Percentiles rank a stretch among this genome's conserved stretches.
These are phyloP conservation scores for Phytophthora aleatoria DNA, from an alignment of 352 stramenopile species.

Conservation along the genomic window DNA sequence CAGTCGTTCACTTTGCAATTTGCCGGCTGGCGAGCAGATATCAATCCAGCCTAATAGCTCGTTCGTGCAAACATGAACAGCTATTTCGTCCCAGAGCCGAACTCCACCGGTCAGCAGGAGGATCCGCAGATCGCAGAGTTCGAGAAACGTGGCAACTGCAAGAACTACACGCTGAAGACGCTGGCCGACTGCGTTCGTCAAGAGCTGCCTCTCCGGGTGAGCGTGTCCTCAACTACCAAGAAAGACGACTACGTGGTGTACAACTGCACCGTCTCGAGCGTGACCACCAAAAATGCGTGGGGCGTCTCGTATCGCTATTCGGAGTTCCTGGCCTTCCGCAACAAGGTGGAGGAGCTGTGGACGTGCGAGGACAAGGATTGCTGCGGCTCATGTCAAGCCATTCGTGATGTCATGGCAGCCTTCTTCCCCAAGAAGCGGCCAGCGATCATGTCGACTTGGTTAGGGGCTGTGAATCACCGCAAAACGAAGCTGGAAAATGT, in stretches of 20 bases:
- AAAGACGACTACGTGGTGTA: constrained; percentile 62
- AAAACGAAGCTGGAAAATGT: constrained; percentile 69
- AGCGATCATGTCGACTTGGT: constrained; percentile 46
- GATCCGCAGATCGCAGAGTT: constrained; percentile 27
- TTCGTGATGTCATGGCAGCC: constrained; percentile 61
- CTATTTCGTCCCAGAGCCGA: constrained; percentile 39
- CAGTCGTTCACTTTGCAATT: constrained; percentile 29
- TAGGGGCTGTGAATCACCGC: constrained; percentile 42
- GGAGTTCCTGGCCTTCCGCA: constrained; percentile 66
- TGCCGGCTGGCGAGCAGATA: constrained; percentile 8
- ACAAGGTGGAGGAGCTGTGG: constrained; percentile 55
- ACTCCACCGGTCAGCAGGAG: constrained; percentile 18
- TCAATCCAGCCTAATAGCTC: background rate
- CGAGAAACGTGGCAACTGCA: constrained; percentile 41
- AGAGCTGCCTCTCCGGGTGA: constrained; percentile 55
- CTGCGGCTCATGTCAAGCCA: constrained; percentile 66
- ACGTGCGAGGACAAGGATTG: constrained; percentile 63
- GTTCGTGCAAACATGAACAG: constrained; percentile 27
- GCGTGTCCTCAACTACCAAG: constrained; percentile 41
- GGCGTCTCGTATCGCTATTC: constrained; percentile 66
- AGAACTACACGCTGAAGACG: constrained; percentile 56
- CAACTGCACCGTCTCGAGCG: constrained; percentile 50
- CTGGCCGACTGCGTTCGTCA: constrained; percentile 45
- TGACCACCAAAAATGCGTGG: constrained; percentile 56
- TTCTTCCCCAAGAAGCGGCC: constrained; percentile 71